Conservation (phyloP, 495 filamentous ascomycete genomes). For the Glonium stellatum region DNA sequence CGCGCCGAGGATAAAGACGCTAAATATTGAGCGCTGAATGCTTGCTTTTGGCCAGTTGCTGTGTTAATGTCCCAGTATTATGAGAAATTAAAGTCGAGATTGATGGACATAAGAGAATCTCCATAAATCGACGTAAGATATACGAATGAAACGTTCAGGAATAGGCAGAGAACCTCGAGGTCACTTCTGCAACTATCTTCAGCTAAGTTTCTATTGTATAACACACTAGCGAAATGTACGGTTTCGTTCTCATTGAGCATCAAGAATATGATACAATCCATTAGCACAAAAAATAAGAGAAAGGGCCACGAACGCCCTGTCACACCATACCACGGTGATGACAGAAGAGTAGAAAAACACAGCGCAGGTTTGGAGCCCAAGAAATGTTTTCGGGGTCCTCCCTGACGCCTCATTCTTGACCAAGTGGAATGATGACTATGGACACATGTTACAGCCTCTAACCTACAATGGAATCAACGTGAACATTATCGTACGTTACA, state of each 20-base stretch:
- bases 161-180: no score
- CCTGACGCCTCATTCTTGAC: background rate
- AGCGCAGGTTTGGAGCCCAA: background rate
- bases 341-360: background rate
- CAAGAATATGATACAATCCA: background rate
- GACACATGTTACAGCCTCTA: background rate
- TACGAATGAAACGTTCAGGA: no score
- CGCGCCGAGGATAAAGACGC: no score
- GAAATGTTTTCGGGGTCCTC: background rate
- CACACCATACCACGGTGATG: background rate
- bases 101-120: no score
- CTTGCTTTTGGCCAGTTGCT: no score
- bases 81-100: no score
- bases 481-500: slow-evolving; percentile 43
- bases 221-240: background rate
- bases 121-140: no score
- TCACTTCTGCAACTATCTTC: no score
- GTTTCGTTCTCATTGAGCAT: background rate
- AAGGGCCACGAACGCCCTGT: background rate
- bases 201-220: no score
- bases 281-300: background rate
- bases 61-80: no score
- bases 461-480: background rate
- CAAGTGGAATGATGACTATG: slow-evolving; percentile 8
- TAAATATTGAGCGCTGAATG: no score